phyloP scores from a whole-genome alignment of 495 filamentous ascomycete genomes.

The Neurospora africana region DNA sequence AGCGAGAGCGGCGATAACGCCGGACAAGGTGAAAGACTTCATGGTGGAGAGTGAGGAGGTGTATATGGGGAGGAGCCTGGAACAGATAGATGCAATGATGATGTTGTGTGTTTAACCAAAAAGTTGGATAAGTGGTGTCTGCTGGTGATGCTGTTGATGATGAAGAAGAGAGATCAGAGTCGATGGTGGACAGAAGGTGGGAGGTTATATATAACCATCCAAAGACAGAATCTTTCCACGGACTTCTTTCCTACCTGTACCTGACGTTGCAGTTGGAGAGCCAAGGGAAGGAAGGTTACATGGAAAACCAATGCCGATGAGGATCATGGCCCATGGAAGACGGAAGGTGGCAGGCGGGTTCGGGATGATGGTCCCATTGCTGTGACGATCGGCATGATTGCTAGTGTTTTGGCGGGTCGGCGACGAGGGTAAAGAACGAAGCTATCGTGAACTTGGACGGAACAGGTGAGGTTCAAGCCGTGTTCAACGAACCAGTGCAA shows the following conservation, averaged over 20 bases:
- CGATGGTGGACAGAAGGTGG: background rate
- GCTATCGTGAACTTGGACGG: background rate
- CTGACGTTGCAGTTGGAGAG: background rate
- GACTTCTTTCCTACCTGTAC: background rate
- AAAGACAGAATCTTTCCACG: background rate
- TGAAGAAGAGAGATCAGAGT: background rate
- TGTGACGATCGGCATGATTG: background rate
- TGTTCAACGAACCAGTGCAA: background rate
- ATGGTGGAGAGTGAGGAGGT: conserved; percentile 6
- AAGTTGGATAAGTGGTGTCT: conserved; percentile 1
- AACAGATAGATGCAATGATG: conserved; percentile 1
- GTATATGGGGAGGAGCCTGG: conserved; percentile 5
- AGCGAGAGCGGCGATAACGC: conserved; percentile 3
- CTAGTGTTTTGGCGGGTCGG: background rate
- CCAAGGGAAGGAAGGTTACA: background rate
- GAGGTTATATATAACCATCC: background rate
- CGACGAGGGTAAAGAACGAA: background rate
- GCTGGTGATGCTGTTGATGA: background rate
- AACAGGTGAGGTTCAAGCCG: background rate
- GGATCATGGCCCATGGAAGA: background rate
- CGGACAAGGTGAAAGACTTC: conserved; percentile 8
- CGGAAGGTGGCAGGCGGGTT: background rate
- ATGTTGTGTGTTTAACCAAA: background rate
- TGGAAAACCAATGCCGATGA: background rate
- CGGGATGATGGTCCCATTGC: background rate